Base-by-base conservation (phyloP, 2,329 filamentous ascomycete genomes). In the Laburnicola sp. region DNA sequence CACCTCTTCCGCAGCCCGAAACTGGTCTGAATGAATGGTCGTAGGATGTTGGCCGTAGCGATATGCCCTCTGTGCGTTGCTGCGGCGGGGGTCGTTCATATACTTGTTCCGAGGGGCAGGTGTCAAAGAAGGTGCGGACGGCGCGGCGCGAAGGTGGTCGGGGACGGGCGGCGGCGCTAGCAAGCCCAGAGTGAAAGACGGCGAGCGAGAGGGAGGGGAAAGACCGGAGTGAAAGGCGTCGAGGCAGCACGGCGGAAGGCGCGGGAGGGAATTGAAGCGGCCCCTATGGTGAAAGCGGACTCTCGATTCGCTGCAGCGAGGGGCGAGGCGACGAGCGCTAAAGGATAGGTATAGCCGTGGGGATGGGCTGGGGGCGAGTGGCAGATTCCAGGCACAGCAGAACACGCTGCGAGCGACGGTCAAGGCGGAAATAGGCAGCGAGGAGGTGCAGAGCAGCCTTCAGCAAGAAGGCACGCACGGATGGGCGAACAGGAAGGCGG, bases 61-160 rank as follows among this genome's bases (percentile, higher is more conserved):
- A 66, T 65, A 60, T 42, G 55, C 56, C 35, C 57, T 45, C 38
- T 35, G 32, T 51, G 46, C 46, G 60, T 48, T 52, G 56, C 58
- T 53, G 62, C 57, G 54, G 62, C 51, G 60, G 30, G 37, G 11
- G 59, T 63, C 58, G 60, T 57, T 59, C 63, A 65, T 66, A 57
- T 60, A 64, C 58, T 53, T 51, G n/a, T n/a, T n/a, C 50, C 51
- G 50, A 32, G 50, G 55, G 38, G 41, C n/a, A n/a, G n/a, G 50
- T 48, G 34, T 45, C 43, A 38, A 38, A 38, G 43, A 21, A 31
- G 37, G 31, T 45, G n/a, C n/a, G n/a, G n/a, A n/a, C n/a, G n/a
- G n/a, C 32, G 42, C 42, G 42, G 42, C 42, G 32, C 42, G 42
- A 36, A n/a, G 25, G 42, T 22, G 42, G 22, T 11, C 31, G 16